A percentile compares a stretch with the other conserved stretches of the same genome.
Evolutionary conservation across 73 alveolate species (phyloP).

Genomic region (Paramecium sexaurelia): DNA sequence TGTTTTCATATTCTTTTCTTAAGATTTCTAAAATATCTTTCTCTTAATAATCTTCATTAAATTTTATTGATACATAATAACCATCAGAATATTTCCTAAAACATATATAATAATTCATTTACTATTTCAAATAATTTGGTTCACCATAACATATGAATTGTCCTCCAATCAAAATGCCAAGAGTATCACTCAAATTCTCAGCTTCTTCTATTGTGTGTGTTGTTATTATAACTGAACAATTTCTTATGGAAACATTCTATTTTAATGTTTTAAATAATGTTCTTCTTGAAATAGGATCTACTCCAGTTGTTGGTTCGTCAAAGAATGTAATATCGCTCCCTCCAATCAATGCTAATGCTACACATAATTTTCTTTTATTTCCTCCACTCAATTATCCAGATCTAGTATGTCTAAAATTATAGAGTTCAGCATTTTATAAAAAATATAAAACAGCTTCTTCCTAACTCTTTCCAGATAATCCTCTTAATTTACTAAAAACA

Average conservation of each 20-base stretch:
- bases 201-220: constrained; percentile 96
- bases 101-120: neutral
- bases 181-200: constrained; percentile 85
- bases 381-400: constrained; percentile 98
- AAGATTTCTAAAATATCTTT: neutral
- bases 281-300: constrained; percentile 92
- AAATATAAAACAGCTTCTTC: constrained; percentile 72
- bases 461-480: constrained; percentile 72
- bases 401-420: constrained; percentile 72
- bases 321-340: constrained; percentile 87
- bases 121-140: neutral
- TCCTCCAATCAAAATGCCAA: constrained; percentile 85
- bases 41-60: neutral
- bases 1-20: neutral
- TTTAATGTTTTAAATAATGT: constrained; percentile 91
- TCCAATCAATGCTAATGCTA: constrained; percentile 93
- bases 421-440: constrained; percentile 78
- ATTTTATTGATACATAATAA: neutral
- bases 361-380: constrained; percentile 95
- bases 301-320: constrained; percentile 97
- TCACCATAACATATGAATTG: constrained; percentile 68
- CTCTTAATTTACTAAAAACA: constrained; percentile 93
- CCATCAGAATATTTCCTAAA: constrained; percentile 24
- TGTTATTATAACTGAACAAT: constrained; percentile 79
- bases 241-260: constrained; percentile 41